phyloP scores from a whole-genome alignment of 345 rosid genomes.

The Triadica sebifera region DNA sequence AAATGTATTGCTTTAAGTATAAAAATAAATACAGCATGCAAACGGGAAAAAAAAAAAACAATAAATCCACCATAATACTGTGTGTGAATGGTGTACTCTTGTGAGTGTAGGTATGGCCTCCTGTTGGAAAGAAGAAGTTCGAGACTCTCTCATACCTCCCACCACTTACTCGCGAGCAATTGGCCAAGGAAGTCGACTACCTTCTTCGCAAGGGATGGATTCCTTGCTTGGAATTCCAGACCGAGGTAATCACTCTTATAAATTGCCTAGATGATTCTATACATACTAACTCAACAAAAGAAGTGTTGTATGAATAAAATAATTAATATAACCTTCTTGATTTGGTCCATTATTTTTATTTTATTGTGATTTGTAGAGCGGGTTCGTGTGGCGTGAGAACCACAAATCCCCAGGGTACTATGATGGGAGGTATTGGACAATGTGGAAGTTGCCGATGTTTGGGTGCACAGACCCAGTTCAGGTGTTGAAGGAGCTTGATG shows the following conservation, averaged over 20 bases:
- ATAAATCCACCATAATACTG: too few relatives aligned
- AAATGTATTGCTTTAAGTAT: too few relatives aligned
- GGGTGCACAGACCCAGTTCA: constrained; percentile 44
- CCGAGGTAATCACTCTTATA: constrained; percentile 13
- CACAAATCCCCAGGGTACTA: constrained; percentile 39
- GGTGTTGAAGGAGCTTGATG: constrained; percentile 43
- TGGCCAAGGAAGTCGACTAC: constrained; percentile 40
- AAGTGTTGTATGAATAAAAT: too few relatives aligned
- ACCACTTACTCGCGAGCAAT: constrained; percentile 22
- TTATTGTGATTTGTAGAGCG: constrained; percentile 18
- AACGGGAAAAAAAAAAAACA: too few relatives aligned
- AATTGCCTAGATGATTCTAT: too few relatives aligned
- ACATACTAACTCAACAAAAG: too few relatives aligned
- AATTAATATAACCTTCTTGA: too few relatives aligned
- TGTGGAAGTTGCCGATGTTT: constrained; percentile 59
- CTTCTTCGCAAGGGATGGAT: constrained; percentile 56
- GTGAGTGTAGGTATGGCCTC: constrained; percentile 28
- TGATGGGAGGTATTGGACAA: constrained; percentile 54
- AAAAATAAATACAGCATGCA: too few relatives aligned
- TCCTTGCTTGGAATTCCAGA: constrained; percentile 70
- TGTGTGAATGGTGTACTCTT: too few relatives aligned
- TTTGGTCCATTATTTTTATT: too few relatives aligned
- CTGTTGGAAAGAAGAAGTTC: constrained; percentile 25
- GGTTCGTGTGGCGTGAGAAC: constrained; percentile 42
- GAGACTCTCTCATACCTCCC: constrained; percentile 57